phyloP scores from a whole-genome alignment of 805 yeast species.

The Pichia nanzhaoensis region DNA sequence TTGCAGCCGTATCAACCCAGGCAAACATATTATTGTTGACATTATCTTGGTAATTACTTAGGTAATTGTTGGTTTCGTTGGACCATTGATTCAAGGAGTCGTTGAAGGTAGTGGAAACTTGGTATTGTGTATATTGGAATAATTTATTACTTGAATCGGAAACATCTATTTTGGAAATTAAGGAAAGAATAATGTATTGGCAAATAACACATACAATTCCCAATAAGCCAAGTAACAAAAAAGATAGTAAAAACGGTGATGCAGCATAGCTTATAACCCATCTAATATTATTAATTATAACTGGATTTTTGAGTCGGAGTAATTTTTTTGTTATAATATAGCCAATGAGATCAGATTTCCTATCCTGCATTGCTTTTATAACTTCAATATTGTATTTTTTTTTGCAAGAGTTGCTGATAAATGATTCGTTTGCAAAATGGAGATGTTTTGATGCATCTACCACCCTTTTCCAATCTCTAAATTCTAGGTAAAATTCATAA shows the following conservation, averaged over 20 bases:
- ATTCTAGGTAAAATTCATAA: slow-evolving; percentile 41
- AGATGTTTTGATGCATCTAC: slow-evolving; percentile 28
- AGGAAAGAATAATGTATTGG: slow-evolving; percentile 43
- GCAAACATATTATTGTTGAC: slow-evolving; percentile 65
- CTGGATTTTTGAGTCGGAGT: slow-evolving; percentile 12
- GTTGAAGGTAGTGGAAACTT: slow-evolving; percentile 20
- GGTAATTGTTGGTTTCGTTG: slow-evolving; percentile 46
- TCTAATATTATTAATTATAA: slow-evolving; percentile 16
- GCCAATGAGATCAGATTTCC: slow-evolving; percentile 18
- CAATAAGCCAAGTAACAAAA: slow-evolving; percentile 47
- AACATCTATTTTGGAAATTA: slow-evolving; percentile 7
- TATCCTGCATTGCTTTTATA: slow-evolving; percentile 23
- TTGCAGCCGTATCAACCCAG: slow-evolving; percentile 53
- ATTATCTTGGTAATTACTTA: slow-evolving; percentile 39
- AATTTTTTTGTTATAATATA: slow-evolving; percentile 13
- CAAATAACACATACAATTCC: slow-evolving; percentile 50
- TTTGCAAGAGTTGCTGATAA: slow-evolving; percentile 6
- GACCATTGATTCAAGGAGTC: slow-evolving; percentile 43
- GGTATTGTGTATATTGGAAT: slow-evolving; percentile 12
- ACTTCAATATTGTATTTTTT: slow-evolving; percentile 21
- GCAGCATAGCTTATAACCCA: slow-evolving; percentile 49
- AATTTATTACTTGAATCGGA: slow-evolving; percentile 4
- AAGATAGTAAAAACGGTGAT: slow-evolving; percentile 43
- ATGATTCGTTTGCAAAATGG: slow-evolving; percentile 15
- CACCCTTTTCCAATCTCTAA: slow-evolving; percentile 41